Conservation (phyloP, 768 basidiomycete species). For the Mycena floridula region DNA sequence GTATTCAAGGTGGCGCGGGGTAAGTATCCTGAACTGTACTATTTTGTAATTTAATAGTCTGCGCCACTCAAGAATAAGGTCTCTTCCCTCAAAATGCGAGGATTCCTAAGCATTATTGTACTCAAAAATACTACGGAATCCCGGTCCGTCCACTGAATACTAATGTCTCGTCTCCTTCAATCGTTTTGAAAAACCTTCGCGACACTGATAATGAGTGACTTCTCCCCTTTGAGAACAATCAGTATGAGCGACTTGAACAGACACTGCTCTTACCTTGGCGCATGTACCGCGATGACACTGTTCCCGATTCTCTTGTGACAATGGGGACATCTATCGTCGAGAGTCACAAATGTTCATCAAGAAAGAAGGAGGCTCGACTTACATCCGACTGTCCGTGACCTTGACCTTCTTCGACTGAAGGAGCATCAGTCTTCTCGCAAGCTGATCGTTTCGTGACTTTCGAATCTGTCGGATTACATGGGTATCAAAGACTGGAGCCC, state of each 20-base stretch:
- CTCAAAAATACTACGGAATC: no score
- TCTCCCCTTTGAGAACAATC: slow-evolving; percentile 57
- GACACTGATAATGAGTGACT: slow-evolving; percentile 95
- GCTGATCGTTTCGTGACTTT: slow-evolving; percentile 72
- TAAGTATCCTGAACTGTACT: no score
- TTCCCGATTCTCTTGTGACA: slow-evolving; percentile 92
- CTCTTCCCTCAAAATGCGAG: no score
- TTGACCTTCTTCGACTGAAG: slow-evolving; percentile 81
- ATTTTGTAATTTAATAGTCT: no score
- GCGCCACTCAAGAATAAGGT: no score
- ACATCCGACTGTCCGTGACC: slow-evolving; percentile 92
- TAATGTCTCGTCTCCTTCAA: slow-evolving; percentile 33
- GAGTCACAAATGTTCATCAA: slow-evolving; percentile 1
- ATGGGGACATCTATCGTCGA: slow-evolving; percentile 72
- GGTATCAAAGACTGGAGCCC: slow-evolving; percentile 63
- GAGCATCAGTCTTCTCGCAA: slow-evolving; percentile 65
- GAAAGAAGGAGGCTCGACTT: slow-evolving; percentile 24
- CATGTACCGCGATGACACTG: slow-evolving; percentile 91
- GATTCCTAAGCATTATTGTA: no score
- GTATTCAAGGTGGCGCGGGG: no score
- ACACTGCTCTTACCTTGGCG: slow-evolving; percentile 61
- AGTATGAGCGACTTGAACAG: slow-evolving; percentile 1
- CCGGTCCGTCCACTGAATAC: no score
- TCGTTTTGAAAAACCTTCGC: slow-evolving; percentile 69
- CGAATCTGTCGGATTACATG: slow-evolving; percentile 63